phyloP scores from a whole-genome alignment of 1,284 basidiomycete genomes.

The Quambalaria eucalypti region DNA sequence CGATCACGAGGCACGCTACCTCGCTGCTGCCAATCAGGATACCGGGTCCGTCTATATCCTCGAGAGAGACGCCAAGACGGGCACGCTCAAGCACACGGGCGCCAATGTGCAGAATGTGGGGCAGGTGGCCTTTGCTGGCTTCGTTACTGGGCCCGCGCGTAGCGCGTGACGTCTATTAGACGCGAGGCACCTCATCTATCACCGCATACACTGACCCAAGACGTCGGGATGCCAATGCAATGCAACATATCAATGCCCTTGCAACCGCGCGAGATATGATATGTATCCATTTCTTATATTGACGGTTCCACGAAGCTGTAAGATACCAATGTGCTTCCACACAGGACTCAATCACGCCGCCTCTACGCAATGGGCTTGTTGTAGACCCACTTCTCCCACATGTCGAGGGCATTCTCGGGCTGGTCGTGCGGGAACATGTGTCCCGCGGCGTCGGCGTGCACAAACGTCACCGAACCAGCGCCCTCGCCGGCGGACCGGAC shows the following conservation, averaged over 20 bases:
- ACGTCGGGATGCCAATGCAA: no score
- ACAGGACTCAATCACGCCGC: no score
- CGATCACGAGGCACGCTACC: slow-evolving; percentile 13
- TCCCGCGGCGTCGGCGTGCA: slow-evolving; percentile 28
- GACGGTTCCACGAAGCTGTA: no score
- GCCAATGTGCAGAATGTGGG: slow-evolving; percentile 6
- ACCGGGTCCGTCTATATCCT: slow-evolving; percentile 22
- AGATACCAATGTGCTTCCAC: no score
- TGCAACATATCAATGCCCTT: no score
- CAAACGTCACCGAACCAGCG: slow-evolving; percentile 32
- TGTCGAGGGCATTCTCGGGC: slow-evolving; percentile 61
- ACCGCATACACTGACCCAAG: no score
- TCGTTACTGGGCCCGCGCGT: no score
- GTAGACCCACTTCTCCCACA: slow-evolving; percentile 55
- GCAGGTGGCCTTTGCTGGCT: slow-evolving; percentile 20
- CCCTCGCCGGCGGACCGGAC: slow-evolving; percentile 36
- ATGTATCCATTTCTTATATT: no score
- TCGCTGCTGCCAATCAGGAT: slow-evolving; percentile 26
- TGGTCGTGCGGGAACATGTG: slow-evolving; percentile 62
- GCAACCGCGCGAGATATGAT: no score
- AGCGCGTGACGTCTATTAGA: no score
- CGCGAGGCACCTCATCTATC: no score
- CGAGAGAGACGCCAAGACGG: slow-evolving; percentile 10
- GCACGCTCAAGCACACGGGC: slow-evolving; percentile 9
- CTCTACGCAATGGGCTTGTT: slow-evolving; percentile 49